Evolutionary conservation across 2,329 filamentous ascomycete genomes (phyloP).

Genomic region (Colletotrichum lindemuthianum): DNA sequence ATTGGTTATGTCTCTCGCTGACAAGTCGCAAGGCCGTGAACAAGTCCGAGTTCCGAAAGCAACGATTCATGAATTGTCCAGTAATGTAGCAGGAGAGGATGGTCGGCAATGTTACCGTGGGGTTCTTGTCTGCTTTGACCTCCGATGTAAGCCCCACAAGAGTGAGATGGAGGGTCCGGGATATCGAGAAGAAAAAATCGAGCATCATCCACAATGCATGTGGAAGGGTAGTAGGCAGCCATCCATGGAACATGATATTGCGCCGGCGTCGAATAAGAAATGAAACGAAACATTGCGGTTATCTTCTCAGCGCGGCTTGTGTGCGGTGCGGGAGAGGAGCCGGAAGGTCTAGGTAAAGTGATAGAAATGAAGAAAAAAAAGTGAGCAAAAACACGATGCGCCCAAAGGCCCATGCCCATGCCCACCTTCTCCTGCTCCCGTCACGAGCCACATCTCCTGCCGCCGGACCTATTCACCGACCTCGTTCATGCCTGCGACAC

Average conservation of each 20-base stretch:
- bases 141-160: conserved; percentile 9
- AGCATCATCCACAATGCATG: neutral
- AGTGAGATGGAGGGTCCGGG: neutral
- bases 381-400: conserved; percentile 1
- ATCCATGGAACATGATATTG: conserved; percentile 7
- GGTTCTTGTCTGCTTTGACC: conserved; percentile 19
- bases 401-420: neutral
- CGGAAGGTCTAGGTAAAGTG: conserved; percentile 29
- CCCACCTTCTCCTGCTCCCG: conserved; percentile 1
- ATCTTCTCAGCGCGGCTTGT: conserved; percentile 2
- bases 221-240: no score
- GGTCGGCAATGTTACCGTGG: conserved; percentile 3
- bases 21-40: no score
- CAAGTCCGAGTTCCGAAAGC: neutral
- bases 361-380: conserved; percentile 15
- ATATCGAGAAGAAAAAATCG: neutral
- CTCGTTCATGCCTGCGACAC: no score
- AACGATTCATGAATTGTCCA: no score
- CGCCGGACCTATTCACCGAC: no score
- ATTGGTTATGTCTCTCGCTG: conserved; percentile 3
- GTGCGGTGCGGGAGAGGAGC: conserved; percentile 27
- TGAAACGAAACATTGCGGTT: conserved; percentile 28
- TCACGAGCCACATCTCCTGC: conserved; percentile 1
- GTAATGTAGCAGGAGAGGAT: neutral
- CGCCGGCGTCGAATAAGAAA: conserved; percentile 23